These are phyloP conservation scores for Colletotrichum filicis DNA, from an alignment of 2,329 filamentous ascomycete genomes.

Conservation along the genomic window DNA sequence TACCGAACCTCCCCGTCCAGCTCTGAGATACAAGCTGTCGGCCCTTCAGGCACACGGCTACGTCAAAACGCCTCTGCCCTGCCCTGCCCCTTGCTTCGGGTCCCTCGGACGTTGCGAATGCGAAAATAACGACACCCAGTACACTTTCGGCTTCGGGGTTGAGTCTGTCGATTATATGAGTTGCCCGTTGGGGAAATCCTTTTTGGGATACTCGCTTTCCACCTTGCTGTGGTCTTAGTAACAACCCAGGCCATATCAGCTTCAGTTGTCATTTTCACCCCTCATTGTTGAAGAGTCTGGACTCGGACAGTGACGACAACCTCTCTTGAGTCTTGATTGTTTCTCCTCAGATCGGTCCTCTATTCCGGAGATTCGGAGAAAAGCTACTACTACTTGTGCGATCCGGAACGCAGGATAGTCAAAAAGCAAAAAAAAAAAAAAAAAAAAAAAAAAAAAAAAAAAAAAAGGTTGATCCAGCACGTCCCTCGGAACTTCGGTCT, in stretches of 20 bases:
- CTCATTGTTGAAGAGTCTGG: background rate
- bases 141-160: background rate
- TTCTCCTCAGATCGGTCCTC: background rate
- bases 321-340: background rate
- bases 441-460: background rate
- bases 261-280: background rate
- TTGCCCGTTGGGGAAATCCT: constrained; percentile 12
- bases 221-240: background rate
- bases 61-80: background rate
- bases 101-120: background rate
- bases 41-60: background rate
- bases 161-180: background rate
- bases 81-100: background rate
- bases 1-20: no score
- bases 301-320: background rate
- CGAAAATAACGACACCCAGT: background rate
- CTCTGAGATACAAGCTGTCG: background rate
- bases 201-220: background rate
- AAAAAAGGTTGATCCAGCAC: background rate
- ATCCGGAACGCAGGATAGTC: background rate
- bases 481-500: background rate
- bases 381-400: background rate
- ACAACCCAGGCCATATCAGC: background rate
- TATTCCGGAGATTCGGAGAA: background rate
- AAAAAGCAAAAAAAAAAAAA: background rate